Evolutionary conservation across 2,329 filamentous ascomycete species (phyloP).

Genomic region (Lachnellula willkommii): DNA sequence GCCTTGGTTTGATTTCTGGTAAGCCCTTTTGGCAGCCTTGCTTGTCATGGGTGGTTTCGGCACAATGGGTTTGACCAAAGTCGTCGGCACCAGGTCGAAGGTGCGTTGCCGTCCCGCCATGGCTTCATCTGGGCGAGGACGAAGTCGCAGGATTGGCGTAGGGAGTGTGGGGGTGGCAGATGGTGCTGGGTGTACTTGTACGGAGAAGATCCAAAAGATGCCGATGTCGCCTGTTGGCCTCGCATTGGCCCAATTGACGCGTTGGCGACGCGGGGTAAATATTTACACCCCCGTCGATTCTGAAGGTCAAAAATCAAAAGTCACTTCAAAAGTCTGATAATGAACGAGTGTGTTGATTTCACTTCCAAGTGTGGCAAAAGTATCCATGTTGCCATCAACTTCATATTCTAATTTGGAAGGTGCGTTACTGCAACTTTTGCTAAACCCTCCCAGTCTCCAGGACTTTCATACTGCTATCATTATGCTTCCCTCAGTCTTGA

Average conservation of each 20-base stretch:
- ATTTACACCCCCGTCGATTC: constrained; percentile 1
- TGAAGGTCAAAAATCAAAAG: neutral
- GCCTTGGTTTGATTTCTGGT: constrained; percentile 37
- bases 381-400: no score
- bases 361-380: no score
- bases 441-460: neutral
- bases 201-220: neutral
- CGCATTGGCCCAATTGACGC: constrained; percentile 7
- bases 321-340: no score
- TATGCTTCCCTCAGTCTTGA: neutral
- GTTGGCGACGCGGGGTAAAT: constrained; percentile 12
- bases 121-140: neutral
- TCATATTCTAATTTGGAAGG: no score
- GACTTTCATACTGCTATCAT: neutral
- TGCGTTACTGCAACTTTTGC: neutral
- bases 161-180: neutral
- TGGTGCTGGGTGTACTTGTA: neutral
- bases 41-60: constrained; percentile 39
- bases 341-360: no score
- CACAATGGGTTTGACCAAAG: constrained; percentile 20
- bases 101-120: constrained; percentile 36
- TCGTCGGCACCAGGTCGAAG: constrained; percentile 40
- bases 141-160: neutral
- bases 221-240: neutral
- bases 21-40: constrained; percentile 44